A percentile compares a stretch with the other conserved stretches of the same genome.
These are phyloP conservation scores for Kodamaea alishanica DNA, from an alignment of 1,139 yeast species.

Conservation along the genomic window DNA sequence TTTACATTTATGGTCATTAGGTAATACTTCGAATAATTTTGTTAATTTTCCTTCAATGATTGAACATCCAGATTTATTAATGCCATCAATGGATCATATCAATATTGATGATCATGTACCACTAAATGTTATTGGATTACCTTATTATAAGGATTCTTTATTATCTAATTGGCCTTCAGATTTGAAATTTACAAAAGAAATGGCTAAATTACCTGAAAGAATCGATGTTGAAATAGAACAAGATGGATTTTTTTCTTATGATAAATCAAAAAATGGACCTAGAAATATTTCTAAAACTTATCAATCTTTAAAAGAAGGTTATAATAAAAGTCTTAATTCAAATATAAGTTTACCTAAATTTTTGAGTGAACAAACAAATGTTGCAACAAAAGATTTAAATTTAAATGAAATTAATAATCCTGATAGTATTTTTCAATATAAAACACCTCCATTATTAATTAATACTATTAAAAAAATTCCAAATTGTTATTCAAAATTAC, in stretches of 20 bases:
- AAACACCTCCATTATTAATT: constrained; percentile 4
- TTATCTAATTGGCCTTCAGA: constrained; percentile 78
- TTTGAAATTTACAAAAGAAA: constrained; percentile 53
- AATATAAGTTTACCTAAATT: constrained; percentile 51
- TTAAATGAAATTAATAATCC: constrained; percentile 11
- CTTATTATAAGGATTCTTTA: constrained; percentile 74
- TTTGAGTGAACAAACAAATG: constrained; percentile 58
- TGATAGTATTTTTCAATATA: constrained; percentile 30
- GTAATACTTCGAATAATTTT: constrained; percentile 36
- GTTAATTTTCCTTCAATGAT: constrained; percentile 47
- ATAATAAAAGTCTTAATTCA: constrained; percentile 16
- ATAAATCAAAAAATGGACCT: constrained; percentile 45
- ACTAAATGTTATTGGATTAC: constrained; percentile 75
- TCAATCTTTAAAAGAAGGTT: constrained; percentile 34
- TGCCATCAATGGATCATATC: constrained; percentile 22
- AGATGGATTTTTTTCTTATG: constrained; percentile 40
- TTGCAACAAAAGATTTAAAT: constrained; percentile 10
- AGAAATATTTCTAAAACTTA: constrained; percentile 49
- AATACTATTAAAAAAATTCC: constrained; percentile 37
- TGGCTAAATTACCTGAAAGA: constrained; percentile 45
- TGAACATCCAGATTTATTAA: constrained; percentile 46
- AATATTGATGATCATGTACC: constrained; percentile 45
- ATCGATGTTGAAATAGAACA: constrained; percentile 31
- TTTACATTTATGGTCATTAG: constrained; percentile 72
- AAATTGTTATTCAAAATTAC: constrained; percentile 69